Evolutionary conservation across 768 basidiomycete genomes (phyloP).

Genomic region (Cystofilobasidium ferigula): DNA sequence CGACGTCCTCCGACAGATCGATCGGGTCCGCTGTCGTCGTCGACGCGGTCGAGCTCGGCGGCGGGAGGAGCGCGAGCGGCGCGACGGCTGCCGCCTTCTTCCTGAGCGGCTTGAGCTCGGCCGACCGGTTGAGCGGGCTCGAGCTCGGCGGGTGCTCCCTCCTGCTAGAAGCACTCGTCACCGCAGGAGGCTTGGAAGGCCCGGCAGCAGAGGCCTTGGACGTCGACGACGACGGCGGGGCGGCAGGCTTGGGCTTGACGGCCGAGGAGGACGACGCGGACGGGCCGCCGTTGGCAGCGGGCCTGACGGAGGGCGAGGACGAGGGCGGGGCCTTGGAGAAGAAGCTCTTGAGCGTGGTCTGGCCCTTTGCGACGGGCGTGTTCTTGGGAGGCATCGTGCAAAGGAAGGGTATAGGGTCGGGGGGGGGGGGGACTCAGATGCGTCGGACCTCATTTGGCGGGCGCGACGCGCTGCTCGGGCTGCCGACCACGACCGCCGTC

Average conservation of each 20-base stretch:
- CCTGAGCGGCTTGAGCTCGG: background rate
- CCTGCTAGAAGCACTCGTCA: conserved; percentile 27
- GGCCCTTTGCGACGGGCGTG: conserved; percentile 28
- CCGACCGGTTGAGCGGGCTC: conserved; percentile 28
- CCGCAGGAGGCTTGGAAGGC: conserved; percentile 21
- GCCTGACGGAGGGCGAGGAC: conserved; percentile 26
- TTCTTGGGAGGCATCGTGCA: background rate
- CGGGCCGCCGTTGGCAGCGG: conserved; percentile 15
- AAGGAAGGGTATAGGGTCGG: background rate
- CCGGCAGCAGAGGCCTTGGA: no score
- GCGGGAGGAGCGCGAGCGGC: conserved; percentile 21
- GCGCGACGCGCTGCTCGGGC: background rate
- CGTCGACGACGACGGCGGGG: conserved; percentile 3
- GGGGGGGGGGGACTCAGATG: background rate
- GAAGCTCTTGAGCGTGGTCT: conserved; percentile 37
- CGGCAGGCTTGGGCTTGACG: background rate
- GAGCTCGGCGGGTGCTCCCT: conserved; percentile 28
- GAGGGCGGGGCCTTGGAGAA: conserved; percentile 32
- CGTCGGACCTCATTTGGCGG: background rate
- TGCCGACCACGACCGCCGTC: no score
- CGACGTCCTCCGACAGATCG: background rate
- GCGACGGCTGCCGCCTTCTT: conserved; percentile 23
- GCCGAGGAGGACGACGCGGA: conserved; percentile 8
- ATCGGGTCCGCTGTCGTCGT: background rate
- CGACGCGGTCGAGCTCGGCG: background rate